Conservation (phyloP, 306 rosid species). For the Cajanus cajan region DNA sequence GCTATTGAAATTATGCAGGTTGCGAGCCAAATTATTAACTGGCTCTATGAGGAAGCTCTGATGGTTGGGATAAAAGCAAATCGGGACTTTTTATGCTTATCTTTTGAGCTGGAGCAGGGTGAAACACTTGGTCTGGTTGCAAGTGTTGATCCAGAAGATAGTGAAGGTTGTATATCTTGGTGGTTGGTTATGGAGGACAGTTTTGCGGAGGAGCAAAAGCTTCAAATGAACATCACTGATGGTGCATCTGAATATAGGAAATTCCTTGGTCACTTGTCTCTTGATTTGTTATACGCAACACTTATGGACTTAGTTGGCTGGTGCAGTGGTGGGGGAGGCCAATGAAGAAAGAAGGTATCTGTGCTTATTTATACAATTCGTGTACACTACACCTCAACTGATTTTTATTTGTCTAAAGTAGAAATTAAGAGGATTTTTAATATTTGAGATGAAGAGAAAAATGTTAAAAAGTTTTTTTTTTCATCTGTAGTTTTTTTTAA, state of each 20-base stretch:
- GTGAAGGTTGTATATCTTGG: slow-evolving; percentile 85
- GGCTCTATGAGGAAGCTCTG: slow-evolving; percentile 87
- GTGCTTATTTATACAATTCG: neutral
- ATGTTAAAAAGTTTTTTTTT: neutral
- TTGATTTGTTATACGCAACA: slow-evolving; percentile 76
- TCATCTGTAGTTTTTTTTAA: neutral
- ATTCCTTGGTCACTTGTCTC: slow-evolving; percentile 75
- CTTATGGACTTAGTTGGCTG: slow-evolving; percentile 77
- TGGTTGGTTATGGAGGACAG: slow-evolving; percentile 80
- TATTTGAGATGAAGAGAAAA: neutral
- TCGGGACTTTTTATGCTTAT: slow-evolving; percentile 70
- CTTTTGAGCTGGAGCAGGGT: slow-evolving; percentile 83
- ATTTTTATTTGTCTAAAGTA: neutral
- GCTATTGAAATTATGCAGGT: slow-evolving; percentile 54
- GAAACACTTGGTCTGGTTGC: slow-evolving; percentile 77
- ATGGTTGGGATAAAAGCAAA: slow-evolving; percentile 77
- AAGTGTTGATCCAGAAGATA: slow-evolving; percentile 80
- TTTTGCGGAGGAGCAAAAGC: slow-evolving; percentile 64
- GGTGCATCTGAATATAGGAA: slow-evolving; percentile 69
- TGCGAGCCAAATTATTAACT: slow-evolving; percentile 77
- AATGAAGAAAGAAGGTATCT: slow-evolving; percentile 35
- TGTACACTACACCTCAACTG: neutral
- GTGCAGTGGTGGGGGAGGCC: slow-evolving; percentile 64
- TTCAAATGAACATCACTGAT: slow-evolving; percentile 46
- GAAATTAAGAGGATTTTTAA: neutral